Percentiles rank a stretch among this genome's conserved stretches.
phyloP scores from a whole-genome alignment of 2,329 filamentous ascomycete species.

The Fusarium newnesense region DNA sequence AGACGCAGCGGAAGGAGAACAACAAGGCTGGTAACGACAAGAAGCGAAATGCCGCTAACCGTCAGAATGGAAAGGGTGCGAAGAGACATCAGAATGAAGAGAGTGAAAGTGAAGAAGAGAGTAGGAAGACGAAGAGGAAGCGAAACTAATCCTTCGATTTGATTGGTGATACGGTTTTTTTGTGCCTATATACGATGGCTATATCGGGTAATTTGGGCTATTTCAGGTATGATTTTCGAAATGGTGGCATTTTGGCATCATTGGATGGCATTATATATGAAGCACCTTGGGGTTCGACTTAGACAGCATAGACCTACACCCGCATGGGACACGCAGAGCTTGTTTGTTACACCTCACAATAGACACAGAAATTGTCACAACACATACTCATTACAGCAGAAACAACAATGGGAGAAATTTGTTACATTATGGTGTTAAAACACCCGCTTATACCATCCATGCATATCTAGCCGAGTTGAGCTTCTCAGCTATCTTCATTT shows the following conservation, averaged over 20 bases:
- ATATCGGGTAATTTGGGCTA: not conserved
- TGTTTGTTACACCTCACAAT: not conserved
- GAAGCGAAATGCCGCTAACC: constrained; percentile 24
- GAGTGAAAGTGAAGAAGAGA: not conserved
- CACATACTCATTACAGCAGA: not conserved
- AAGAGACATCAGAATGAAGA: constrained; percentile 32
- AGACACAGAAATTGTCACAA: too few species aligned
- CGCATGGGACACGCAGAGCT: not conserved
- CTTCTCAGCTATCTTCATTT: not conserved
- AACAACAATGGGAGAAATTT: not conserved
- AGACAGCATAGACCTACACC: not conserved
- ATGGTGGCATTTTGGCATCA: not conserved
- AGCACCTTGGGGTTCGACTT: not conserved
- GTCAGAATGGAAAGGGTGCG: constrained; percentile 12
- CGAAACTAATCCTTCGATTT: not conserved
- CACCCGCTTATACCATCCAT: constrained; percentile 27
- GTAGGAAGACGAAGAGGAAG: not conserved
- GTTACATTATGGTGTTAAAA: constrained; percentile 24
- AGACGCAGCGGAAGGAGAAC: constrained; percentile 32
- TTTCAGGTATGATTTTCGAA: not conserved
- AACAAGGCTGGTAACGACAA: constrained; percentile 41
- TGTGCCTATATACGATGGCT: not conserved
- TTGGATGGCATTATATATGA: not conserved
- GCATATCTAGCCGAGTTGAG: constrained; percentile 12
- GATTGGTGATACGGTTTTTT: not conserved